Evolutionary conservation across 2,329 filamentous ascomycete genomes (phyloP), one percentile per base, ranked within the genome.

Genomic region (Penicillium sp.): DNA sequence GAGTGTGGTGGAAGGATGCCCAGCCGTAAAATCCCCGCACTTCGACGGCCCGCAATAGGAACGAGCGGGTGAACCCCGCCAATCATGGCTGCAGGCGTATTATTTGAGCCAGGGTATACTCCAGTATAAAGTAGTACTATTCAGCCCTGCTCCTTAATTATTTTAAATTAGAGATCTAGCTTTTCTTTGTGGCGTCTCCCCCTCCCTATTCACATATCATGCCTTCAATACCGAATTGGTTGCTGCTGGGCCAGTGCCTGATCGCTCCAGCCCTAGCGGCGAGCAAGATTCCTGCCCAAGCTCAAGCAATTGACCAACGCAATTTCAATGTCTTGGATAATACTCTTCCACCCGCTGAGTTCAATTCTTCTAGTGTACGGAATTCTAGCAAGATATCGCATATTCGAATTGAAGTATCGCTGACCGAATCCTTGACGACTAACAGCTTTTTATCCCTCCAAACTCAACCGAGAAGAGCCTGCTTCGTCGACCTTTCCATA

Each of bases 321-420:
- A 13, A 29, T 3, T 62, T 62, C 56, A 62, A 62, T 39, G 58
- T 62, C 3, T 42, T 62, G n/a, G 48, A 55, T 13, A 44, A 40
- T n/a, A 62, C 60, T 26, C 49, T 47, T 13, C 60, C 58, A 1
- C 54, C 58, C 7, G 28, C 39, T 4, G 44, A 55, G 26, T 62
- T 61, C 37, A 61, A 57, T 46, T 51, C 58, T 7, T 52, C 43
- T 3, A 59, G n/a, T 52, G 57, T 59, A 46, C 24, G 48, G 2
- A 3, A 34, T 28, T 36, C 14, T 19, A 5, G 3, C n/a, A 16
- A 21, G 18, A 6, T 16, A 23, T 24, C 6, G 42, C 5, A 28
- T 18, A 10, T 16, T 6, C 7, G 2, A 14, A 19, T 31, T 10
- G 10, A 28, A 11, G 18, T 31, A 5, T 29, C 9, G 39, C 18